Evolutionary conservation across 176 grass and related monocot species (phyloP).

Genomic region (Tillandsia fasciculata): DNA sequence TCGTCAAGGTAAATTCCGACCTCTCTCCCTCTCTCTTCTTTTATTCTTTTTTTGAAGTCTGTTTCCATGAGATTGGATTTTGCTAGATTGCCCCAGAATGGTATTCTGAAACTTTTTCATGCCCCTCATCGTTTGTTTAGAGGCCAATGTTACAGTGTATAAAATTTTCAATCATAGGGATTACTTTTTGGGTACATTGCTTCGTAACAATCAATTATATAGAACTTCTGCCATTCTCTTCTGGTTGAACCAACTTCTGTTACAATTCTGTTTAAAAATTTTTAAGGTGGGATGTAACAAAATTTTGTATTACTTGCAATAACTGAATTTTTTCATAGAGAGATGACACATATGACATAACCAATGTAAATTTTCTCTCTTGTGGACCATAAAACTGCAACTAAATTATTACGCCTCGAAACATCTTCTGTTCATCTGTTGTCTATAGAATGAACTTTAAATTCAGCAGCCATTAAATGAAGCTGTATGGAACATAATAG

Average conservation of each 20-base stretch:
- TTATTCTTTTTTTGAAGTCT: neutral
- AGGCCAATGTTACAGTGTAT: too few species aligned
- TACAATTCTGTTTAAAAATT: too few species aligned
- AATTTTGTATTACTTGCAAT: too few species aligned
- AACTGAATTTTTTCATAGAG: neutral
- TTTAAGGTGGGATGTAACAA: too few species aligned
- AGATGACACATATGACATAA: neutral
- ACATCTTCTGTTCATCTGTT: neutral
- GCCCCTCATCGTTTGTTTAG: too few species aligned
- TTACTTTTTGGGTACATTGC: too few species aligned
- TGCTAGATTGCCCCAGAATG: too few species aligned
- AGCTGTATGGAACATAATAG: neutral
- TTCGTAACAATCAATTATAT: too few species aligned
- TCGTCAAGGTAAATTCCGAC: constrained; percentile 39
- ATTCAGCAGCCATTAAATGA: neutral
- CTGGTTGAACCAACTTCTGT: too few species aligned
- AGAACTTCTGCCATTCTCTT: too few species aligned
- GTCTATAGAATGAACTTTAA: neutral
- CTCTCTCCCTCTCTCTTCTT: neutral
- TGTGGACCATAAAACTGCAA: neutral
- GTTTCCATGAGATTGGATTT: neutral
- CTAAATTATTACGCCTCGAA: neutral
- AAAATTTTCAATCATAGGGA: too few species aligned
- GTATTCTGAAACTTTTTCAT: too few species aligned
- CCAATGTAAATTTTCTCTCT: neutral